phyloP scores from a whole-genome alignment of 2,329 filamentous ascomycete genomes.

The Paraphoma chrysanthemicola region DNA sequence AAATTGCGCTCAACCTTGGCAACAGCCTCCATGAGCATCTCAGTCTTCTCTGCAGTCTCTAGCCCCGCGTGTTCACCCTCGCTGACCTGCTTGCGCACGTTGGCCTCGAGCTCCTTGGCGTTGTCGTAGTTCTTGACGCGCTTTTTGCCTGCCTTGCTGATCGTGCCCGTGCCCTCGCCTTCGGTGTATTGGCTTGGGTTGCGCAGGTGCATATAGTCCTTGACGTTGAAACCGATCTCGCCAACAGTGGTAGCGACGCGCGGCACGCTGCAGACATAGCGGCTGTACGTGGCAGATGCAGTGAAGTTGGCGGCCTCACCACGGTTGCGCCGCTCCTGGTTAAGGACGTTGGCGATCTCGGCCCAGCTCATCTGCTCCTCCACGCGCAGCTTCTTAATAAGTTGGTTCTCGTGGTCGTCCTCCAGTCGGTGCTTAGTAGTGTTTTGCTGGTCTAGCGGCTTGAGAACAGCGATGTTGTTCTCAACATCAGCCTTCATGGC shows the following conservation, averaged over 20 bases:
- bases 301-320: slow-evolving; percentile 31
- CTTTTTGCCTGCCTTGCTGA: slow-evolving; percentile 26
- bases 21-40: slow-evolving; percentile 38
- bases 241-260: slow-evolving; percentile 22
- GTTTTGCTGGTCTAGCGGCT: slow-evolving; percentile 4
- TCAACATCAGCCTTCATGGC: slow-evolving; percentile 21
- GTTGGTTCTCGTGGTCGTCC: slow-evolving; percentile 39
- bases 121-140: slow-evolving; percentile 29
- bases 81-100: slow-evolving; percentile 21
- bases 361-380: slow-evolving; percentile 32
- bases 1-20: slow-evolving; percentile 34
- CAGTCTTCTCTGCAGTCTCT: slow-evolving; percentile 23
- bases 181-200: slow-evolving; percentile 18
- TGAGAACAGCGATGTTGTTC: slow-evolving; percentile 18
- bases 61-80: slow-evolving; percentile 16
- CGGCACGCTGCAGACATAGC: slow-evolving; percentile 42
- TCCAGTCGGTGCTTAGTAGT: slow-evolving; percentile 7
- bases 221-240: slow-evolving; percentile 41
- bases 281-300: slow-evolving; percentile 42
- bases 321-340: slow-evolving; percentile 22
- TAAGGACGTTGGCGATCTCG: slow-evolving; percentile 37
- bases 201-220: slow-evolving; percentile 43
- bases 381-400: slow-evolving; percentile 41
- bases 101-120: slow-evolving; percentile 29
- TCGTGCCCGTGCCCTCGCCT: slow-evolving; percentile 1